Evolutionary conservation across 768 basidiomycete species (phyloP), one percentile per base, ranked within the genome.

Genomic region (Lentinula sp.): DNA sequence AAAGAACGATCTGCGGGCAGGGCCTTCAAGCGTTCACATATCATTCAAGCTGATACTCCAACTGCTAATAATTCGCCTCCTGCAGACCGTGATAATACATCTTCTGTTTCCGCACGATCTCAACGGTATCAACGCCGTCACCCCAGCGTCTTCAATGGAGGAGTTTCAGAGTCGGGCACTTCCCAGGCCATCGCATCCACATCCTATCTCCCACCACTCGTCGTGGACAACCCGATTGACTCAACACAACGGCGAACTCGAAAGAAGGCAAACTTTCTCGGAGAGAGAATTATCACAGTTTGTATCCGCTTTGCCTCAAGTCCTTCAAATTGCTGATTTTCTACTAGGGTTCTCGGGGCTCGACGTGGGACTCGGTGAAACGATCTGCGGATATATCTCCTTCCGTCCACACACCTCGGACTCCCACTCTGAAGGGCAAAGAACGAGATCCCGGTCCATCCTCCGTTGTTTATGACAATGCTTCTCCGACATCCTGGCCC

Each of bases 91-190:
- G 4, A 12, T 39, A 20, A 18, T 32, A 23, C 13, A 28, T 43
- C 39, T 41, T 41, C 23, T 18, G 23, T 12, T 8, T 56, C 55
- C 39, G 5, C 55, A 43, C 37, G 55, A 15, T 41, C 39, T 39
- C 39, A 56, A 23, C 55, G 55, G 35, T 41, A 56, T 20, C 43
- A 41, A 23, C 55, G 55, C 45, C 55, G 55, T 16, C 55, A 56
- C 18, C 55, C 55, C 9, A 56, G 55, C 28, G 55, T 56, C 4
- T 56, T 56, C 39, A 41, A 56, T 23, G 55, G 43, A 18, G 55
- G 43, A 5, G 3, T 16, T 4, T 23, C 23, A 6, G n/a, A 18
- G 13, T 6, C 28, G 8, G 20, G n/a, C 6, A 39, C 35, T 7
- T 35, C 35, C 4, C 23, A 42, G 18, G 39, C 53, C 13, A 41